Base-by-base conservation (phyloP, 805 yeast species). In the Myxozyma vanderwaltii region DNA sequence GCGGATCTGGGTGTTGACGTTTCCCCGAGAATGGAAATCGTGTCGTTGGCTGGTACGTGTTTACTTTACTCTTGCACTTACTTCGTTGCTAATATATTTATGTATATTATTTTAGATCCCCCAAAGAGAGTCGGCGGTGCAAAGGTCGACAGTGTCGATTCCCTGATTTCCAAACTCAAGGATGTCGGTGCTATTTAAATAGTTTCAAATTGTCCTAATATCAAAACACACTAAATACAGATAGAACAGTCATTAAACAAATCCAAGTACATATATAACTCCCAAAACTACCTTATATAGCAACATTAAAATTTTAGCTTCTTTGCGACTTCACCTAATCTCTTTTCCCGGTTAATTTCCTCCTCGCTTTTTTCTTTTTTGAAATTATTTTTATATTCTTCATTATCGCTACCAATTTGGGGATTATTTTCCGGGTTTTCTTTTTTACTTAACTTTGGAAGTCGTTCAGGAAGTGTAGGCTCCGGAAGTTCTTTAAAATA, bases 141-240 rank as follows among this genome's bases (percentile, higher is more conserved):
- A 64, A 89, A 82, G 75, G 96, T 94, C 23, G 82, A 76, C 15
- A 76, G 80, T 52, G 97, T 91, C 47, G 97, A 89, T 70, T 96
- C 89, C 74, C 79, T 94, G 69, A 75, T 94, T 56, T 71, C 80
- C 53, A 89, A 88, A 72, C 81, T 94, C 72, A 89, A 89, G 76
- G 91, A 86, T 55, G 76, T 78, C 47, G 88, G 89, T 69, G 89
- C 88, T 49, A 78, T 87, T 57, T 86, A 79, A 19, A 17, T 12
- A n/a, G 29, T 13, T 5, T 13, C 24, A 17, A 24, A n/a, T 12
- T 17, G 35, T 31, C 23, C 31, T 17, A 47, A 47, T 15, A 13
- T 19, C 48, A 44, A 5, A 44, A 4, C 31, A 6, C 48, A 5
- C 15, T 12, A n/a, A 17, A 35, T 23, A 21, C 21, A 17, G n/a